Evolutionary conservation across 371 early-diverging fungal genomes (phyloP).

Genomic region (Mortierella sp.): DNA sequence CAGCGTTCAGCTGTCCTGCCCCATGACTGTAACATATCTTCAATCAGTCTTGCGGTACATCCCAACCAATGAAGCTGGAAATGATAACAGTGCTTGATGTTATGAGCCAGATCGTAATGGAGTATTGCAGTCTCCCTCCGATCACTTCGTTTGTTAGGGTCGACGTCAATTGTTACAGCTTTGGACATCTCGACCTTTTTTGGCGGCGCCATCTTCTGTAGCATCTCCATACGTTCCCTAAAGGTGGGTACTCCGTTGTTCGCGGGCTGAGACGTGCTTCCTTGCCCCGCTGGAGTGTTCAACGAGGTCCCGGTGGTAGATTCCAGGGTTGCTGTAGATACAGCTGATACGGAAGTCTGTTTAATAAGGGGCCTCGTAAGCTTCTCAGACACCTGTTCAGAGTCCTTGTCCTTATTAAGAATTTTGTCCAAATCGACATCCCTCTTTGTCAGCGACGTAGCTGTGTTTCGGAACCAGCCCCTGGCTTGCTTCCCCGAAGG

Average conservation of each 20-base stretch:
- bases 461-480: constrained; percentile 53
- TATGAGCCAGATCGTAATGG: constrained; percentile 93
- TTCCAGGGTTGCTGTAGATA: constrained; percentile 25
- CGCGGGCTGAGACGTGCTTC: constrained; percentile 5
- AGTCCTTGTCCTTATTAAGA: constrained; percentile 21
- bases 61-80: constrained; percentile 96
- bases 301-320: neutral
- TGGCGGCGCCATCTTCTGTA: constrained; percentile 33
- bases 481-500: constrained; percentile 57
- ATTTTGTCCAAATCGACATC: constrained; percentile 55
- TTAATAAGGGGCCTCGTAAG: constrained; percentile 28
- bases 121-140: constrained; percentile 88
- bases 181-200: constrained; percentile 65
- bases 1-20: constrained; percentile 87
- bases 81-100: constrained; percentile 89
- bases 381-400: constrained; percentile 31
- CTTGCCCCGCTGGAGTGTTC: neutral
- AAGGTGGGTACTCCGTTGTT: constrained; percentile 23
- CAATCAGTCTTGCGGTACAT: constrained; percentile 91
- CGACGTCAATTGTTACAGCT: constrained; percentile 83
- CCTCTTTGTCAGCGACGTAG: constrained; percentile 51
- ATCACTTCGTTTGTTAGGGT: constrained; percentile 78
- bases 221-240: constrained; percentile 44
- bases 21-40: constrained; percentile 91
- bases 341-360: constrained; percentile 21